These are phyloP conservation scores for Russula sp. DNA, from an alignment of 768 basidiomycete species.

Conservation along the genomic window DNA sequence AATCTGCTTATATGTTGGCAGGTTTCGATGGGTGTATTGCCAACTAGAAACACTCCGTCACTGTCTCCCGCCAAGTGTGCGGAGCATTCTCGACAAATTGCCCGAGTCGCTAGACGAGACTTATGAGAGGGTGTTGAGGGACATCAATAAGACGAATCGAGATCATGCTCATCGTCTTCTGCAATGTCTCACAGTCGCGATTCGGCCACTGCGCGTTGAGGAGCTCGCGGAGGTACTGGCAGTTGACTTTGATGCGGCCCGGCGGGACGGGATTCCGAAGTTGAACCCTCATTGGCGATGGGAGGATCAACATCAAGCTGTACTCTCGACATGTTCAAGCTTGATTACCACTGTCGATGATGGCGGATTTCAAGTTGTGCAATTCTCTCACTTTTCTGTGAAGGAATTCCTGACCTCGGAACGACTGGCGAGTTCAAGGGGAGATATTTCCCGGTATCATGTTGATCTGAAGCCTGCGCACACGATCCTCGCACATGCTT, in stretches of 20 bases:
- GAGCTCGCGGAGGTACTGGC: slow-evolving; percentile 8
- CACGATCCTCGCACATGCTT: slow-evolving; percentile 9
- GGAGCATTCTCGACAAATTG: background rate
- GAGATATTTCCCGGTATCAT: background rate
- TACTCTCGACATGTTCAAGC: slow-evolving; percentile 12
- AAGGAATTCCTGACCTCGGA: slow-evolving; percentile 10
- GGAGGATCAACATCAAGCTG: background rate
- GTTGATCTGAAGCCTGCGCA: background rate
- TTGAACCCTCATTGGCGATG: background rate
- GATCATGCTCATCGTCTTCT: background rate
- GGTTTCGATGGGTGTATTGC: slow-evolving; percentile 3
- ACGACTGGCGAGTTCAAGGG: background rate
- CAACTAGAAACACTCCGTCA: slow-evolving; percentile 2
- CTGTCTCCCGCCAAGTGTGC: background rate
- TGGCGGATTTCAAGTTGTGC: background rate
- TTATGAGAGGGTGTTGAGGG: background rate
- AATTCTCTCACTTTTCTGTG: slow-evolving; percentile 13
- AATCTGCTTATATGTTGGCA: background rate
- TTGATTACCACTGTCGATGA: background rate
- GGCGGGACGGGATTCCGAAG: background rate
- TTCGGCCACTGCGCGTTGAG: background rate
- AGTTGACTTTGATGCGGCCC: slow-evolving; percentile 7
- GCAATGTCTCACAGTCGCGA: background rate
- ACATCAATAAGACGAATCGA: background rate
- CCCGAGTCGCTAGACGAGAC: slow-evolving; percentile 4